Evolutionary conservation across 495 filamentous ascomycete species (phyloP).

Genomic region (Hamigera avellanea): DNA sequence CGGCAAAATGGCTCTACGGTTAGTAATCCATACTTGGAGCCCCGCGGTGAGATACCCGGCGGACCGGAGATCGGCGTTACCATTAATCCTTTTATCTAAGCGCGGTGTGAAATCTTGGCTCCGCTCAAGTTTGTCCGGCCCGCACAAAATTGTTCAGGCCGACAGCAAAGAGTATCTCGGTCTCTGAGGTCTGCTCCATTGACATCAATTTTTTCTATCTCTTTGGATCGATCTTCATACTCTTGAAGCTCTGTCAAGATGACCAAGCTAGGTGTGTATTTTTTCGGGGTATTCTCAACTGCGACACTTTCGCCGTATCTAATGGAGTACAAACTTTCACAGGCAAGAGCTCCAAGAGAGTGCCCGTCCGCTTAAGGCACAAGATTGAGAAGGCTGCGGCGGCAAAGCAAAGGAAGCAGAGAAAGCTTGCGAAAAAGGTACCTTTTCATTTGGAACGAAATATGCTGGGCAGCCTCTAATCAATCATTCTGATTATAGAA

Average conservation of each 20-base stretch:
- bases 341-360: conserved; percentile 94
- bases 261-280: conserved; percentile 39
- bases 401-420: conserved; percentile 80
- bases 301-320: conserved; percentile 3
- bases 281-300: conserved; percentile 1
- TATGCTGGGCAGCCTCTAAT: neutral
- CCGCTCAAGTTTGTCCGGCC: conserved; percentile 6
- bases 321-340: conserved; percentile 1
- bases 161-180: conserved; percentile 1
- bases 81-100: conserved; percentile 32
- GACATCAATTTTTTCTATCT: conserved; percentile 5
- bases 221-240: conserved; percentile 3
- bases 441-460: neutral
- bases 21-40: too few relatives aligned
- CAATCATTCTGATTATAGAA: conserved; percentile 42
- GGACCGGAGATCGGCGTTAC: conserved; percentile 30
- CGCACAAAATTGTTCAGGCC: conserved; percentile 14
- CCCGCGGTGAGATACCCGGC: too few relatives aligned
- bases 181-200: neutral
- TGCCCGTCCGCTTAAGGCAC: conserved; percentile 75
- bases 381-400: conserved; percentile 92
- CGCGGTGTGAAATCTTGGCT: conserved; percentile 27
- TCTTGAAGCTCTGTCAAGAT: conserved; percentile 20
- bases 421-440: conserved; percentile 77
- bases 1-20: too few relatives aligned